phyloP scores from a whole-genome alignment of 441 rosid species.

The Pelargonium myrrhifolium region DNA sequence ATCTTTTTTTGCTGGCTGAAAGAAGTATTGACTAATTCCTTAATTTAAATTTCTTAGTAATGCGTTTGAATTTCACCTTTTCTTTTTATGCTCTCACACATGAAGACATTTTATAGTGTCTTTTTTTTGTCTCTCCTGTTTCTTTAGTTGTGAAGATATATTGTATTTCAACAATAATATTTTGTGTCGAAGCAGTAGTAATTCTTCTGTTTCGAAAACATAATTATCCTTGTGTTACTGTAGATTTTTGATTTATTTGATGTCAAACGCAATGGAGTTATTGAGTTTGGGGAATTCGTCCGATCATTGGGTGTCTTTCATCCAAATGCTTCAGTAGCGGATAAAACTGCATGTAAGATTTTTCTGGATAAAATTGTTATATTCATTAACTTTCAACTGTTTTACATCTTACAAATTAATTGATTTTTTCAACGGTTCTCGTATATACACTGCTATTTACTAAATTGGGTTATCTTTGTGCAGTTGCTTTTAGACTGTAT shows the following conservation, averaged over 20 bases:
- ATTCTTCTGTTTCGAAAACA: conserved; percentile 7
- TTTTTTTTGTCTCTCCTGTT: too few relatives aligned
- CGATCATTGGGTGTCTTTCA: conserved; percentile 77
- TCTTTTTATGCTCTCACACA: background rate
- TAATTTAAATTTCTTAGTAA: background rate
- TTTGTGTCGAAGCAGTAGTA: background rate
- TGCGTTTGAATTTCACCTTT: background rate
- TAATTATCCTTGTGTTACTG: conserved; percentile 4
- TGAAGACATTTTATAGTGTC: background rate
- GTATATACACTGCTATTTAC: background rate
- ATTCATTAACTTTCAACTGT: background rate
- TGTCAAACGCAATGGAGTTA: conserved; percentile 81
- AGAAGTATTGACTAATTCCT: background rate
- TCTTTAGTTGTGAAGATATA: background rate
- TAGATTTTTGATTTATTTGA: conserved; percentile 84
- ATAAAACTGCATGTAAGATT: conserved; percentile 55
- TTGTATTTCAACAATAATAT: background rate
- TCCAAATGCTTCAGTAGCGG: conserved; percentile 54
- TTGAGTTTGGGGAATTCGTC: conserved; percentile 81
- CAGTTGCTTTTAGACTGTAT: conserved; percentile 84
- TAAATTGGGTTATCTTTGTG: conserved; percentile 15
- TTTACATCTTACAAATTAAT: background rate
- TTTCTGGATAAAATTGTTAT: background rate
- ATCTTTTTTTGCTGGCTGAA: background rate
- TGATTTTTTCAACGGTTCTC: background rate